Evolutionary conservation across 2,329 filamentous ascomycete genomes (phyloP), one percentile per base, ranked within the genome.

Genomic region (Xylaria multiplex): DNA sequence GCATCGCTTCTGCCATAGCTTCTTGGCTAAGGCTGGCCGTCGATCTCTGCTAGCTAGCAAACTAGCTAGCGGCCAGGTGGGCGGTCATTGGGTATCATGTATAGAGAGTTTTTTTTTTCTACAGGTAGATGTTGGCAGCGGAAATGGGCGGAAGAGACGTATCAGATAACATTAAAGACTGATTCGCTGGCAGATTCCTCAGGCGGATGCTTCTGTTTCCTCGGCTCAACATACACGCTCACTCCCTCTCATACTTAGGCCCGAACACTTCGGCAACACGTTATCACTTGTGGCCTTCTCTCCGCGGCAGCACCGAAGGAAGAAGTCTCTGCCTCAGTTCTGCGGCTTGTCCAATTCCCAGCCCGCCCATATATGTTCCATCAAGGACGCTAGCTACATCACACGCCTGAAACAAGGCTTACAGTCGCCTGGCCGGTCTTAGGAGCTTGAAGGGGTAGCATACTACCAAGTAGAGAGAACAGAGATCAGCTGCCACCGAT

Each of bases 391-490:
- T 53, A 56, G 55, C 48, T 14, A 45, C 37, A 54, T 62, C 56
- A 55, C 50, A 37, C 50, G 58, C 55, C 61, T 53, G 53, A 48
- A 58, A 58, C 55, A 63, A 55, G 56, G 48, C 55, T 52, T 62
- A 27, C 57, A 8, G 30, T 49, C 42, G 32, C 65, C 59, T 59
- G 35, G n/a, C 14, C 35, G 13, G 37, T 60, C 52, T 60, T 46
- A 52, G 42, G 46, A 53, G 52, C 58, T 62, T 60, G 49, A 62
- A 53, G 55, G 22, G 32, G 58, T 32, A 53, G 46, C 42, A 45
- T 42, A 72, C 66, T 66, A 11, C 48, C 62, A 54, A 63, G 64
- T 58, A 71, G 71, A 70, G 71, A 70, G 65, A 52, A 57, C 37
- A 43, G 62, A 60, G 40, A 59, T 55, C 53, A 27, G 16, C 49